These are phyloP conservation scores for Cladophialophora exuberans DNA, from an alignment of 2,329 filamentous ascomycete species.

Conservation along the genomic window DNA sequence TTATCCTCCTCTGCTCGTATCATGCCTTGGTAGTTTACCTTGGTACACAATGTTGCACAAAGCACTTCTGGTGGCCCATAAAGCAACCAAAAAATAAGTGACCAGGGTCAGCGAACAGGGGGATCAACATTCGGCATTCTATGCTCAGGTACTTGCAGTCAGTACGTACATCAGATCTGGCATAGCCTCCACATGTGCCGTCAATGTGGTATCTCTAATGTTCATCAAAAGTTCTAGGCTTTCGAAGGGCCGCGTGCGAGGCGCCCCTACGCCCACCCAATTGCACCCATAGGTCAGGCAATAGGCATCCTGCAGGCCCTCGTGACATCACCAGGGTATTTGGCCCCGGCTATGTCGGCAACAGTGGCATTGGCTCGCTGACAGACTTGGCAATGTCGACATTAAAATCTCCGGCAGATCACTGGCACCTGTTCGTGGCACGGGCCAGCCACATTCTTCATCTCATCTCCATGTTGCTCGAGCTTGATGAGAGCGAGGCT, in stretches of 20 bases:
- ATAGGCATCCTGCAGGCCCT: neutral
- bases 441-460: too few species aligned
- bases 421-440: neutral
- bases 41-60: too few species aligned
- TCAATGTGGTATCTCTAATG: conserved; percentile 20
- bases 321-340: conserved; percentile 20
- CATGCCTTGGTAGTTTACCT: too few species aligned
- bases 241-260: neutral
- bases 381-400: neutral
- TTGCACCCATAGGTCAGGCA: neutral
- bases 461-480: too few species aligned
- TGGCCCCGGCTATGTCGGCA: conserved; percentile 21
- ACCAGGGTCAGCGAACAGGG: too few species aligned
- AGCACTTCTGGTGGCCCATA: too few species aligned
- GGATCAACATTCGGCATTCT: too few species aligned
- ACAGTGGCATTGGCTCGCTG: conserved; percentile 7
- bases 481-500: too few species aligned
- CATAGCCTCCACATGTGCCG: neutral
- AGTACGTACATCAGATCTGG: neutral
- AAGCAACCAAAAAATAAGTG: too few species aligned
- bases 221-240: conserved; percentile 24
- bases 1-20: too few species aligned
- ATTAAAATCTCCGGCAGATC: conserved; percentile 16
- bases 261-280: neutral
- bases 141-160: too few species aligned